A percentile compares a stretch with the other conserved stretches of the same genome.
phyloP scores from a whole-genome alignment of 305 asterid species.

The Nicotiana rustica region DNA sequence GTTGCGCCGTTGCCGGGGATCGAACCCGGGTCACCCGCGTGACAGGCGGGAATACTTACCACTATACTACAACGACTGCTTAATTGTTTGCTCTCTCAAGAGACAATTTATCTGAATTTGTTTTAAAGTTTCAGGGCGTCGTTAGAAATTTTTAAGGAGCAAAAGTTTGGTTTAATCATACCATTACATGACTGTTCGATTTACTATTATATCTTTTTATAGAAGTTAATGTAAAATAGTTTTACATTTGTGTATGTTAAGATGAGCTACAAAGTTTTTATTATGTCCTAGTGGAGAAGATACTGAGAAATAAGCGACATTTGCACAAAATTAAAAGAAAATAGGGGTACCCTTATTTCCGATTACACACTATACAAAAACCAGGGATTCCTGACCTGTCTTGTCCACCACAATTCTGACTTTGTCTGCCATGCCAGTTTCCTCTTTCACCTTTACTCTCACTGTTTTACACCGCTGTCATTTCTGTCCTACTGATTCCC shows the following conservation, averaged over 20 bases:
- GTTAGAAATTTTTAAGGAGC: too few relatives aligned
- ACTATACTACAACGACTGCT: constrained; percentile 55
- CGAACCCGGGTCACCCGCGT: constrained; percentile 58
- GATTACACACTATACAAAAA: constrained; percentile 7
- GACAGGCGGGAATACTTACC: constrained; percentile 57
- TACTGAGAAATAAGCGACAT: too few relatives aligned
- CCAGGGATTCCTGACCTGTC: constrained; percentile 56
- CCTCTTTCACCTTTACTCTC: constrained; percentile 24
- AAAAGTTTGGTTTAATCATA: too few relatives aligned
- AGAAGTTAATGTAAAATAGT: too few relatives aligned
- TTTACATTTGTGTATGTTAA: too few relatives aligned
- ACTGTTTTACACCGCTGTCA: constrained; percentile 14
- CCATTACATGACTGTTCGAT: too few relatives aligned
- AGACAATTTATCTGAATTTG: too few relatives aligned
- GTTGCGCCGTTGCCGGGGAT: constrained; percentile 52
- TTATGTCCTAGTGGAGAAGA: too few relatives aligned
- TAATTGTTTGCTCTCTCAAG: too few relatives aligned
- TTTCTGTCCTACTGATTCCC: neutral
- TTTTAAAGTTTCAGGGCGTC: too few relatives aligned
- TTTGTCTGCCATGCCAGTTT: constrained; percentile 41
- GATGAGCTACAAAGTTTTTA: too few relatives aligned
- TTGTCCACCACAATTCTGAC: constrained; percentile 71
- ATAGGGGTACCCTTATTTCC: neutral
- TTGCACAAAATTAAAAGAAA: neutral
- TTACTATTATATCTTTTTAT: too few relatives aligned